These are phyloP conservation scores for Colletotrichum theobromicola DNA, from an alignment of 2,329 filamentous ascomycete genomes.

Conservation along the genomic window DNA sequence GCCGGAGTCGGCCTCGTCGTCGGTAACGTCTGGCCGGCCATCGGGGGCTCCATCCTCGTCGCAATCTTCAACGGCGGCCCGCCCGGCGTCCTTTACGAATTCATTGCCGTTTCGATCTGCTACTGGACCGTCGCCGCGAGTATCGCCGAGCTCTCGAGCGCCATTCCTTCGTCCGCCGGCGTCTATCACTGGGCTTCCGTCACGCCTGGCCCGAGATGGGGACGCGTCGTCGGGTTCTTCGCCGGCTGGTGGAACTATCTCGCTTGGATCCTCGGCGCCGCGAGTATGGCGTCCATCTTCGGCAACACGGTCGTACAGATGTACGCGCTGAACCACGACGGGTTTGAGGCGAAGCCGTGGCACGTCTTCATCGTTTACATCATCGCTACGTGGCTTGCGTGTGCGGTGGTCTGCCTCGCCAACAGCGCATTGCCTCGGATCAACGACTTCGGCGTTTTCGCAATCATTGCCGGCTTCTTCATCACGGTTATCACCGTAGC, in stretches of 20 bases:
- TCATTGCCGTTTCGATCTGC: constrained; percentile 52
- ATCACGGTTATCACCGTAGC: constrained; percentile 61
- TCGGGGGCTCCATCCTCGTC: constrained; percentile 49
- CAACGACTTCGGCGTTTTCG: constrained; percentile 58
- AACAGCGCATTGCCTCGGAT: constrained; percentile 58
- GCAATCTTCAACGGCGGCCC: constrained; percentile 67
- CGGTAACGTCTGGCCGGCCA: constrained; percentile 49
- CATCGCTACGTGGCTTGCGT: constrained; percentile 43
- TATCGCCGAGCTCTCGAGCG: constrained; percentile 64
- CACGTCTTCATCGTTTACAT: constrained; percentile 49
- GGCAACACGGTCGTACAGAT: constrained; percentile 46
- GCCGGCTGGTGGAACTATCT: constrained; percentile 52
- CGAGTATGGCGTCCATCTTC: constrained; percentile 46
- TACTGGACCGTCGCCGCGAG: constrained; percentile 65
- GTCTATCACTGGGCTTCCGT: constrained; percentile 68
- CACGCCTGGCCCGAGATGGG: constrained; percentile 56
- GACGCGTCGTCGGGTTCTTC: constrained; percentile 53
- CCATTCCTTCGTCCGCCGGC: constrained; percentile 65
- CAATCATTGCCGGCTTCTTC: constrained; percentile 58
- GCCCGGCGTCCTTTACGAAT: constrained; percentile 67
- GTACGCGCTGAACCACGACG: constrained; percentile 46
- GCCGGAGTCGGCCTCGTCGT: constrained; percentile 45
- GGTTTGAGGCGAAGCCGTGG: constrained; percentile 41
- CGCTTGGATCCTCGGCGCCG: constrained; percentile 43
- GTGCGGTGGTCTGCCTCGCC: constrained; percentile 52